phyloP scores from a whole-genome alignment of 2,329 filamentous ascomycete genomes.

The Colletotrichum caudatum region DNA sequence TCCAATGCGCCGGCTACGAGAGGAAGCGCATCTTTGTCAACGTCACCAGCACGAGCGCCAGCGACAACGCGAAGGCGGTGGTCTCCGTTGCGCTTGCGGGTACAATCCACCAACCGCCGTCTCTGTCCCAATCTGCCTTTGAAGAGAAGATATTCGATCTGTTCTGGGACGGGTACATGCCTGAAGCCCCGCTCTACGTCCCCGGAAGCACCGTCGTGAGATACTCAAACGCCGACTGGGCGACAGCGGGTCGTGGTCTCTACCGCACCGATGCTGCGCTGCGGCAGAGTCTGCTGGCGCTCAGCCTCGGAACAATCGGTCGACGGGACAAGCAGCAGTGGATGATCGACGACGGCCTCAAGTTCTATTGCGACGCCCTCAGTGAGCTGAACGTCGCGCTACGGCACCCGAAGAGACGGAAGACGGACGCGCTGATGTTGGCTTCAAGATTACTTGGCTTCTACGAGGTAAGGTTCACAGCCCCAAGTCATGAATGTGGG shows the following conservation, averaged over 20 bases:
- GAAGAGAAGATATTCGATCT: slow-evolving; percentile 38
- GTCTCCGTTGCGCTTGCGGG: background rate
- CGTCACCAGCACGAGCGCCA: slow-evolving; percentile 1
- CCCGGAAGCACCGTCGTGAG: slow-evolving; percentile 22
- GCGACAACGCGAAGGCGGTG: background rate
- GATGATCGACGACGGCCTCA: slow-evolving; percentile 42
- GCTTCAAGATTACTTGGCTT: slow-evolving; percentile 38
- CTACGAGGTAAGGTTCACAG: slow-evolving; percentile 42
- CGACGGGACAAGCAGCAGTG: slow-evolving; percentile 42
- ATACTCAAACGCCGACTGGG: slow-evolving; percentile 42
- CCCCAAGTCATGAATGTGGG: background rate
- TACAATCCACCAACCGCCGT: slow-evolving; percentile 2
- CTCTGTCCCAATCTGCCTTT: slow-evolving; percentile 37
- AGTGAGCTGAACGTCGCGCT: slow-evolving; percentile 32
- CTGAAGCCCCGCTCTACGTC: slow-evolving; percentile 14
- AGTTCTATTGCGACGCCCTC: slow-evolving; percentile 43
- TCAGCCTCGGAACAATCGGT: slow-evolving; percentile 44
- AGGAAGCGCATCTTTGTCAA: slow-evolving; percentile 43
- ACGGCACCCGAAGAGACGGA: slow-evolving; percentile 22
- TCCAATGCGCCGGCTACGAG: slow-evolving; percentile 42
- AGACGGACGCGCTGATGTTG: slow-evolving; percentile 36
- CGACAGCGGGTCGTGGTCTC: slow-evolving; percentile 41
- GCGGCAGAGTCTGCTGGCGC: slow-evolving; percentile 42
- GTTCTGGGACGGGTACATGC: slow-evolving; percentile 42
- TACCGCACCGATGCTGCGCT: slow-evolving; percentile 42